phyloP scores from a whole-genome alignment of 2,329 filamentous ascomycete genomes.

The Xylaria sp. region DNA sequence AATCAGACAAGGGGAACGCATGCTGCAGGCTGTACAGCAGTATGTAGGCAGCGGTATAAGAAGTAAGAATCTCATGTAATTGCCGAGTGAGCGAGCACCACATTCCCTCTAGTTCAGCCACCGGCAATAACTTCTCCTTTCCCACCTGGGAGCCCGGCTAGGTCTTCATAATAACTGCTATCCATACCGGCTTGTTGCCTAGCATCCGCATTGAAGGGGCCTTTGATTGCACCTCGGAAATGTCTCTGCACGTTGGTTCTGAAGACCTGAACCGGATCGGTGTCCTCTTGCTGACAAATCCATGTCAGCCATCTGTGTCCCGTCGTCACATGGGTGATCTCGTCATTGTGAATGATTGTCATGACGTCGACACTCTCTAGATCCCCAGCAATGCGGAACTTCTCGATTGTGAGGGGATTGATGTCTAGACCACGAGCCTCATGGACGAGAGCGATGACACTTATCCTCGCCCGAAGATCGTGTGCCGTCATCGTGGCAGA shows the following conservation, averaged over 20 bases:
- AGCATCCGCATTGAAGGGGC: conserved; percentile 58
- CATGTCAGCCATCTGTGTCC: conserved; percentile 60
- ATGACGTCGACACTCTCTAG: conserved; percentile 55
- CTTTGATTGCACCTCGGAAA: conserved; percentile 56
- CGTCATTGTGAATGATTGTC: conserved; percentile 59
- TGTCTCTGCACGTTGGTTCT: conserved; percentile 56
- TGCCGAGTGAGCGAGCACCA: not conserved
- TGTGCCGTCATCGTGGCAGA: conserved; percentile 57
- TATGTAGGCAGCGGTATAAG: not conserved
- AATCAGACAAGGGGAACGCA: not conserved
- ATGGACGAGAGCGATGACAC: conserved; percentile 60
- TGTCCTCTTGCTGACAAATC: conserved; percentile 59
- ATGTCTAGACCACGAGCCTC: conserved; percentile 60
- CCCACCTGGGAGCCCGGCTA: conserved; percentile 45
- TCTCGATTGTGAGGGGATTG: conserved; percentile 60
- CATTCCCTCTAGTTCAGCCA: conserved; percentile 40
- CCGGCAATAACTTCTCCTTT: conserved; percentile 48
- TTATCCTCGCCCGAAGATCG: conserved; percentile 58
- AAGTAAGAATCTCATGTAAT: not conserved
- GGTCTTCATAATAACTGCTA: conserved; percentile 54
- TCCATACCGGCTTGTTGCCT: conserved; percentile 58
- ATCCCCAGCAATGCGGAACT: conserved; percentile 56
- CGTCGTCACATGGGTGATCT: conserved; percentile 61
- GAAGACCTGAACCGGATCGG: conserved; percentile 58
- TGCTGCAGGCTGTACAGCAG: too few relatives aligned